Conservation (phyloP, 371 early-diverging fungal genomes). For the Batkoa obscura region DNA sequence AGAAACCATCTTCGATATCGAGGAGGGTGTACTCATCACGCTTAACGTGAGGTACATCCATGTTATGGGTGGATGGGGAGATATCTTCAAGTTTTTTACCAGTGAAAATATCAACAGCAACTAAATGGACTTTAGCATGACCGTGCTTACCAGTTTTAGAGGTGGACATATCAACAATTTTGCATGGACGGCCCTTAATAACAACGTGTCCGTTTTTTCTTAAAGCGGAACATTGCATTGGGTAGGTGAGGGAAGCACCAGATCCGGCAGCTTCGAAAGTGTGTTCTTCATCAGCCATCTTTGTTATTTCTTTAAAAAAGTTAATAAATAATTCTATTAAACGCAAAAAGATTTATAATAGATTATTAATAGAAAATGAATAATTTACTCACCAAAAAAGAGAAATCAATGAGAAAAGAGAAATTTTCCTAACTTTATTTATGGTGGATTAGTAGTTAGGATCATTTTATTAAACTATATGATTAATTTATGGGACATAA, state of each 20-base stretch:
- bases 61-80: constrained; percentile 98
- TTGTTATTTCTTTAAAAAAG: too few species aligned
- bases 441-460: too few species aligned
- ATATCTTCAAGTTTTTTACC: constrained; percentile 86
- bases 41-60: constrained; percentile 91
- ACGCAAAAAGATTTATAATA: too few species aligned
- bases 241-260: constrained; percentile 87
- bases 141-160: constrained; percentile 98
- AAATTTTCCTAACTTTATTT: too few species aligned
- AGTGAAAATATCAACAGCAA: constrained; percentile 92
- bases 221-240: constrained; percentile 96
- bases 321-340: too few species aligned
- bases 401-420: too few species aligned
- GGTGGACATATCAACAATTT: constrained; percentile 94
- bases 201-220: constrained; percentile 96
- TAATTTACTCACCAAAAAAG: too few species aligned
- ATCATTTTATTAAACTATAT: too few species aligned
- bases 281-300: constrained; percentile 31
- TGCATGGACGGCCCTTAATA: constrained; percentile 97
- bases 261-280: constrained; percentile 49
- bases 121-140: constrained; percentile 97
- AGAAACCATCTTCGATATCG: constrained; percentile 84
- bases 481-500: too few species aligned
- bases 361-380: too few species aligned
- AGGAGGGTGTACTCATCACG: constrained; percentile 72